Conservation (phyloP, 495 filamentous ascomycete species). For the Podospora sp. region DNA sequence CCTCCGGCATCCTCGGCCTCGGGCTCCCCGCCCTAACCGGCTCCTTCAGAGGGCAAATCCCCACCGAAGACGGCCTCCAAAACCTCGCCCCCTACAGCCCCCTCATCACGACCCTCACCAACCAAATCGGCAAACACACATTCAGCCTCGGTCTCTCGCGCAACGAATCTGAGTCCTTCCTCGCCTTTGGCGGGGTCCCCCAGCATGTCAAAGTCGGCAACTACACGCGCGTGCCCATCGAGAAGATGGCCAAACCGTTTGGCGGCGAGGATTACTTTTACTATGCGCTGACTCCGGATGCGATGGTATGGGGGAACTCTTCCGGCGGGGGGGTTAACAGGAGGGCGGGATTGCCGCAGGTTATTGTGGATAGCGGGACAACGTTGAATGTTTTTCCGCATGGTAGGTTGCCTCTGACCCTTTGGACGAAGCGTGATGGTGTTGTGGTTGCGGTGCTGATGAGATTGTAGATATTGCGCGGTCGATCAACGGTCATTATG, state of each 20-base stretch:
- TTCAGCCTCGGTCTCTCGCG: constrained; percentile 38
- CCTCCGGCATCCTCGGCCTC: constrained; percentile 59
- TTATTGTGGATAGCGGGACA: constrained; percentile 44
- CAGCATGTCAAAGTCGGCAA: constrained; percentile 33
- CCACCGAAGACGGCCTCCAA: constrained; percentile 27
- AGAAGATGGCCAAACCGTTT: constrained; percentile 25
- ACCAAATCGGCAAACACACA: constrained; percentile 29
- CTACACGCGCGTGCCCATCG: constrained; percentile 30
- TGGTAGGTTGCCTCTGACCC: constrained; percentile 9
- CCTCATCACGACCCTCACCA: constrained; percentile 32
- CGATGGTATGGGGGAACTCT: constrained; percentile 29
- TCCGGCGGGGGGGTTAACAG: constrained; percentile 16
- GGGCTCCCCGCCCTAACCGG: constrained; percentile 50
- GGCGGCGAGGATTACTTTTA: constrained; percentile 35
- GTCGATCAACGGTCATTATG: constrained; percentile 47
- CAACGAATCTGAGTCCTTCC: constrained; percentile 34
- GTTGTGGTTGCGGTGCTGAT: neutral
- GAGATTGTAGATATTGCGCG: constrained; percentile 35
- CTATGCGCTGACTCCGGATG: constrained; percentile 31
- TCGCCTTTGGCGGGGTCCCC: constrained; percentile 39
- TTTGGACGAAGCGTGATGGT: neutral
- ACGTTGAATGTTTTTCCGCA: constrained; percentile 39
- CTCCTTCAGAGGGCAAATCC: constrained; percentile 29
- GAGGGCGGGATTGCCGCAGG: constrained; percentile 24
- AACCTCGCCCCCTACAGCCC: constrained; percentile 33